Base-by-base conservation (phyloP, 2,329 filamentous ascomycete genomes). In the Scedosporium aurantiacum region DNA sequence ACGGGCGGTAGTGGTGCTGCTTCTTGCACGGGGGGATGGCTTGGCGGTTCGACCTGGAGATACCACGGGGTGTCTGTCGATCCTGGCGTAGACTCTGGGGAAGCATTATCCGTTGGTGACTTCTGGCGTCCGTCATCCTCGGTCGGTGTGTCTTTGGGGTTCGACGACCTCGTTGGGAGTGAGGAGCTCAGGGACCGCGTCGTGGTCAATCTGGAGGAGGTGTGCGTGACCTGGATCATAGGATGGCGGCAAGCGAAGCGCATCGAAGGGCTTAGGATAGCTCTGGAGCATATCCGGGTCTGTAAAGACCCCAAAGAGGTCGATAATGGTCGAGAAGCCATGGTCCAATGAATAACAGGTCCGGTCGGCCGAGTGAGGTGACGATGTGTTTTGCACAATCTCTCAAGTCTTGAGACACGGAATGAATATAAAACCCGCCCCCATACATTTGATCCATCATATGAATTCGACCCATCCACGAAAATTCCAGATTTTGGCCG, bases 1-100 rank as follows among this genome's bases (percentile, higher is more conserved):
- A 79, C 69, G n/a, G 76, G 76, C 18, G 82, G 83, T 6, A 83
- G 74, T 2, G 75, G 71, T 18, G 76, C 75, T 47, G 75, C 74
- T 63, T 76, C 76, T n/a, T 80, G 73, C 25, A 76, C 74, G 4
- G 78, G 74, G 0, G 79, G 74, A 63, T 83, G 80, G 40, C 76
- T 73, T 1, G 82, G 81, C 1, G 81, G 75, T 50, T 90, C 82
- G 66, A 89, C 85, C 69, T 94, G 86, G 28, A 96, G 84, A 72
- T 97, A 97, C 94, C 94, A 97, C 5, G 90, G 59, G 27, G 52
- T 21, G 3, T 63, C 62, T 2, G 55, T 23, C 21, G 62, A 16
- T 4, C 23, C 10, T 32, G 37, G 21, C 7, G 45, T 37, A 14
- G 32, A 14, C 32, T 37, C 54, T 12, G 54, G 18, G 60, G 60